A percentile compares a stretch with the other conserved stretches of the same genome.
Conservation (phyloP, 1,284 basidiomycete species). For the Abortiporus biennis region DNA sequence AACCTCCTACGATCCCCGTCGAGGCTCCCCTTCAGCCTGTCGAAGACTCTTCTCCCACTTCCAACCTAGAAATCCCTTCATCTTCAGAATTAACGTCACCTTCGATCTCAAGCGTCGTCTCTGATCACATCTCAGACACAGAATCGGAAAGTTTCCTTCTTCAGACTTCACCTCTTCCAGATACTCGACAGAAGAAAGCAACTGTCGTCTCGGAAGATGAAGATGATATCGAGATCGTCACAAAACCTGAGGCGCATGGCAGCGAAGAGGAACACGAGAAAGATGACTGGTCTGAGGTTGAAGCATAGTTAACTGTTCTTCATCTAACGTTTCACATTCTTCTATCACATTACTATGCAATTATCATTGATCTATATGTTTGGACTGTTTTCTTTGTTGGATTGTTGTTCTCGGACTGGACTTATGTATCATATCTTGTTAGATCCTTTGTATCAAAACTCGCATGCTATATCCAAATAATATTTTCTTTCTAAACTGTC, state of each 20-base stretch:
- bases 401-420: too few relatives aligned
- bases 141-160: not conserved
- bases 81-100: not conserved
- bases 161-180: slow-evolving; percentile 4
- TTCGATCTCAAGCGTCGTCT: too few relatives aligned
- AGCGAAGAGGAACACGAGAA: not conserved
- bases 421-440: too few relatives aligned
- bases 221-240: slow-evolving; percentile 15
- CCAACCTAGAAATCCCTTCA: not conserved
- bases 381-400: too few relatives aligned
- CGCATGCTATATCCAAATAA: too few relatives aligned
- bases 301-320: too few relatives aligned
- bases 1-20: not conserved
- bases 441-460: too few relatives aligned
- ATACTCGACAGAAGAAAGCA: slow-evolving; percentile 3
- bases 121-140: not conserved
- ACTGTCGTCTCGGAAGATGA: slow-evolving; percentile 1
- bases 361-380: too few relatives aligned
- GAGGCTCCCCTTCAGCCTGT: not conserved
- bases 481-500: too few relatives aligned
- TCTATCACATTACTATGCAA: too few relatives aligned
- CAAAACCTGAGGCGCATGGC: slow-evolving; percentile 9
- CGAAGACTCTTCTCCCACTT: not conserved
- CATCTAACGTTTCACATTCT: too few relatives aligned
- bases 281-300: slow-evolving; percentile 4